Percentiles rank a stretch among this genome's conserved stretches.
Conservation (phyloP, 106 monocot genomes). For the Acanthochlamys bracteata region DNA sequence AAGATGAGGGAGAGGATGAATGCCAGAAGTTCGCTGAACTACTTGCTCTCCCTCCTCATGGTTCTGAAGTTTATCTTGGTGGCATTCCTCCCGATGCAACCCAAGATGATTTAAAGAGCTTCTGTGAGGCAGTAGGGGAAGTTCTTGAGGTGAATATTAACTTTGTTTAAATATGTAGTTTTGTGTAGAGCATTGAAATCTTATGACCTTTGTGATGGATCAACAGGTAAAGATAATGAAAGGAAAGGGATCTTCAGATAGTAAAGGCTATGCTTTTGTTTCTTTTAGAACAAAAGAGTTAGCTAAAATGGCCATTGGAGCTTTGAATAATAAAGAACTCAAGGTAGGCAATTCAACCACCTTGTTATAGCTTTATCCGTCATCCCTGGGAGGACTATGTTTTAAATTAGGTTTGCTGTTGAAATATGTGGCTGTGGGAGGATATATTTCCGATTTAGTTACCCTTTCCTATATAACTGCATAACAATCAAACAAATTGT, state of each 20-base stretch:
- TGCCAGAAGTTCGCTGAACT: constrained; percentile 44
- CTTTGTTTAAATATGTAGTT: background rate
- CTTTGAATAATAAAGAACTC: constrained; percentile 50
- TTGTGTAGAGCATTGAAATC: constrained; percentile 9
- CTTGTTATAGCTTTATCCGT: no score
- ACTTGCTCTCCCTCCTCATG: constrained; percentile 76
- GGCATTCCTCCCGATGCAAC: constrained; percentile 45
- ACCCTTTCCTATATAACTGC: no score
- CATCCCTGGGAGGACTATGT: no score
- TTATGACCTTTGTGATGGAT: constrained; percentile 13
- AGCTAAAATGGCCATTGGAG: constrained; percentile 49
- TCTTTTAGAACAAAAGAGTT: constrained; percentile 44
- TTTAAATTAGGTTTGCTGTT: no score
- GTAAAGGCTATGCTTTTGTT: constrained; percentile 71
- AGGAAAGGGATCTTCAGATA: constrained; percentile 51
- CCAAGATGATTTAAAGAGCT: constrained; percentile 47
- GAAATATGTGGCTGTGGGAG: no score
- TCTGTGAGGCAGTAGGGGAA: constrained; percentile 63
- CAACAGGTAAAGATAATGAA: constrained; percentile 73
- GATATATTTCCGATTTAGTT: no score
- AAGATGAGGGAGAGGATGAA: constrained; percentile 31
- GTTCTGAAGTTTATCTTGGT: constrained; percentile 74
- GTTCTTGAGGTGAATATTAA: constrained; percentile 43
- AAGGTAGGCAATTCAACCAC: constrained; percentile 26
- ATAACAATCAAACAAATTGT: no score